Base-by-base conservation (phyloP, 2,329 filamentous ascomycete genomes). In the Aspergillus fijiensis region DNA sequence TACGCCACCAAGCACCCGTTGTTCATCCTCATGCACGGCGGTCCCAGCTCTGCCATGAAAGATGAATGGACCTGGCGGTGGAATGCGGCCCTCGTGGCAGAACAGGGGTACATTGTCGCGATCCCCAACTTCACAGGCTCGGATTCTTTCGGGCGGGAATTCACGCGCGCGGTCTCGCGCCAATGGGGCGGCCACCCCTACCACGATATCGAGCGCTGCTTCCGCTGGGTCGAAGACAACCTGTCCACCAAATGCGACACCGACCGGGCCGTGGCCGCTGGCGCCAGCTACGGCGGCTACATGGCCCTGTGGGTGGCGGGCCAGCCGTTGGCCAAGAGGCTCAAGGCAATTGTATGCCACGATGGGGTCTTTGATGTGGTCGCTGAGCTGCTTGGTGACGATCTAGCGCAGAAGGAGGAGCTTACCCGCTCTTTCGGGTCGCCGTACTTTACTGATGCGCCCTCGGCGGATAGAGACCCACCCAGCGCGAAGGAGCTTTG, bases 121-220 rank as follows among this genome's bases (percentile, higher is more conserved):
- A 48, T 55, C 25, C 52, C 52, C 23, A 55, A 55, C 52, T 55
- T 55, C 25, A 55, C 52, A 10, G 52, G 52, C 4, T 55, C 52
- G 10, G 52, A 55, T 23, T 55, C 52, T 23, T 55, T 55, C 25
- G 52, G 52, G 7, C 16, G n/a, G 2, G n/a, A 21, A 16, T 55
- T 55, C 14, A 39, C 39, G 10, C 39, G 16, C 7, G 10, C 23
- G 16, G 52, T 55, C 39, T 11, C 39, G 16, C 52, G 47, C 7
- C 52, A 55, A 27, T 55, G 52, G 52, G 52, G 52, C n/a, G 52
- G 52, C 6, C 52, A 55, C n/a, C 52, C 52, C 27, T 48, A 48
- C 52, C 14, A 16, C 2, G 52, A 55, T 12, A 21, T 55, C 39
- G 52, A 48, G 52, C 52, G 52, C 4, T 47, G 39, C 23, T 55